Conservation (phyloP, 106 monocot genomes). For the Chionographis japonica region DNA sequence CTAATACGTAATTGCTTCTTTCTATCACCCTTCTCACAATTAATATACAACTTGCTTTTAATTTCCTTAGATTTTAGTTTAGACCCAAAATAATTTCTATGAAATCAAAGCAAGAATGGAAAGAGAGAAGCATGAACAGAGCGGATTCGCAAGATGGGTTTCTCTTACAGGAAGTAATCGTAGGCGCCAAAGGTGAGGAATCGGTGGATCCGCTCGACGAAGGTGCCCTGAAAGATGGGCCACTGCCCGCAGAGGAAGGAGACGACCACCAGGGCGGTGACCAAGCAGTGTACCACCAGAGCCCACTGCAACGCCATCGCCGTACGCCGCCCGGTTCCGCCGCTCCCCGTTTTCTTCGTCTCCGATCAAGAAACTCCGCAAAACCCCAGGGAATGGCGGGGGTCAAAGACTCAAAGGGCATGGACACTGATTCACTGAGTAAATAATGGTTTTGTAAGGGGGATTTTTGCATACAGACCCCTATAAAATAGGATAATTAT, state of each 20-base stretch:
- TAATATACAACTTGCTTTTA: too few relatives aligned
- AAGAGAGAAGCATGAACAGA: neutral
- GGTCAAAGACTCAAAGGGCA: too few relatives aligned
- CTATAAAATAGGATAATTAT: too few relatives aligned
- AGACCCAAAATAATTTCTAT: too few relatives aligned
- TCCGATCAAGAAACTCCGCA: neutral
- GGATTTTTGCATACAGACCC: too few relatives aligned
- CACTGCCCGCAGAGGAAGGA: conserved; percentile 89
- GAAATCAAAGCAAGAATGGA: neutral
- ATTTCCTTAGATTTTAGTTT: too few relatives aligned
- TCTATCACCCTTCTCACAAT: too few relatives aligned
- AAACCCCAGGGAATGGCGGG: too few relatives aligned
- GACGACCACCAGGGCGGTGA: conserved; percentile 64
- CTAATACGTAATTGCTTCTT: too few relatives aligned
- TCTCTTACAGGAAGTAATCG: conserved; percentile 70
- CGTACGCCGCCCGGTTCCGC: neutral
- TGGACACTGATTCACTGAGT: too few relatives aligned
- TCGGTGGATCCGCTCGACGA: conserved; percentile 65
- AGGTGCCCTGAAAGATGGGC: conserved; percentile 90
- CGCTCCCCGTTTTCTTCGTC: neutral
- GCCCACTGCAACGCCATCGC: conserved; percentile 69
- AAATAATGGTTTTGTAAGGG: too few relatives aligned
- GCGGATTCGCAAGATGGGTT: neutral
- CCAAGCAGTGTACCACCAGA: conserved; percentile 58
- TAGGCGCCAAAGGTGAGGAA: conserved; percentile 94